phyloP scores from a whole-genome alignment of 202 grass and related monocot genomes.

The Setaria italica region DNA sequence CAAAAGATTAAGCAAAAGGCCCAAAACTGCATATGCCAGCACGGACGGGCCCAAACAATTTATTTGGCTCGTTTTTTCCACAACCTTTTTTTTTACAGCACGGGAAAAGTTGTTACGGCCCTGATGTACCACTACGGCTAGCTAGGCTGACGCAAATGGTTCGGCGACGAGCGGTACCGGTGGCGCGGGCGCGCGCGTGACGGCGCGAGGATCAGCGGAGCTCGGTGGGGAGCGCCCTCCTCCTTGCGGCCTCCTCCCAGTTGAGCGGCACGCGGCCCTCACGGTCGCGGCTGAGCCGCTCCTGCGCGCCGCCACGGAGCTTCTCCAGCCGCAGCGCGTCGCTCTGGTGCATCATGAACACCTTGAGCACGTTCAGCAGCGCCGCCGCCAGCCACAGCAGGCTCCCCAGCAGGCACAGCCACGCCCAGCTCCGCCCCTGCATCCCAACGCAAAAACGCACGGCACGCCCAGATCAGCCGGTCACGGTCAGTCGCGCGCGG shows the following conservation, averaged over 20 bases:
- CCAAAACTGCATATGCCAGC: not conserved
- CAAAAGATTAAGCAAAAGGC: not conserved
- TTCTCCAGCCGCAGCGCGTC: constrained; percentile 72
- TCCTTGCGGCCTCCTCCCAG: constrained; percentile 42
- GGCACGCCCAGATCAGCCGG: not conserved
- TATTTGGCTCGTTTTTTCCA: not conserved
- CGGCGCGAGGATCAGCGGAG: constrained; percentile 18
- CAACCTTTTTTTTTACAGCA: not conserved
- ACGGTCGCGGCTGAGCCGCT: constrained; percentile 63
- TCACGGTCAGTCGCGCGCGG: not conserved
- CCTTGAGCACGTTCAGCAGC: constrained; percentile 68
- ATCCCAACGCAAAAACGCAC: not conserved
- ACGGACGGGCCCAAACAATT: not conserved
- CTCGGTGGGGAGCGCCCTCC: constrained; percentile 35
- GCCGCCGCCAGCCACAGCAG: constrained; percentile 68
- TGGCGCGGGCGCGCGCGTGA: too few relatives aligned
- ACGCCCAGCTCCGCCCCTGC: constrained; percentile 60
- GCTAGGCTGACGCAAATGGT: not conserved
- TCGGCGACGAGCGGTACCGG: not conserved
- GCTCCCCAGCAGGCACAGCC: constrained; percentile 66
- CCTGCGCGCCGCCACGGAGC: constrained; percentile 80
- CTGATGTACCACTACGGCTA: not conserved
- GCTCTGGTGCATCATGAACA: constrained; percentile 71
- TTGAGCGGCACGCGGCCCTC: constrained; percentile 59
- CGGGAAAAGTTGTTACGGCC: not conserved